Evolutionary conservation across 2,329 filamentous ascomycete species (phyloP).

Genomic region (Aspergillus pseudotamarii): DNA sequence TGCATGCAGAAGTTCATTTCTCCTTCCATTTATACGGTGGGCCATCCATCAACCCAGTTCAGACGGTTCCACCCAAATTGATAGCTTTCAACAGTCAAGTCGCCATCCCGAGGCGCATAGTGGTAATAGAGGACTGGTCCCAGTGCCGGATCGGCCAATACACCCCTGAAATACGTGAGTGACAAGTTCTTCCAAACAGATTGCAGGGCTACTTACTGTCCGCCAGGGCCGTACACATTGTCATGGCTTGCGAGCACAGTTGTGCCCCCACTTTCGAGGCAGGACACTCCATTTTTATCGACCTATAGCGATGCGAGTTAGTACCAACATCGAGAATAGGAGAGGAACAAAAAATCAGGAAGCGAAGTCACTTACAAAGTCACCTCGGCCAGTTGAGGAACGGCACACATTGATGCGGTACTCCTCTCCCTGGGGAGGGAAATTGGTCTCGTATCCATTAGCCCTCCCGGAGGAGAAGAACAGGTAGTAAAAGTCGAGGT

Average conservation of each 20-base stretch:
- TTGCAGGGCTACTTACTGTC: conserved; percentile 55
- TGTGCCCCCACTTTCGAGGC: conserved; percentile 61
- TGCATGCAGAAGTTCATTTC: neutral
- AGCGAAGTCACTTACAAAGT: conserved; percentile 49
- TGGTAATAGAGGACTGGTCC: conserved; percentile 66
- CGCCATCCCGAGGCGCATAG: conserved; percentile 58
- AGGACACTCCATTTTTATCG: conserved; percentile 58
- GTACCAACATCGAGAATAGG: neutral
- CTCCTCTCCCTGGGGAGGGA: conserved; percentile 59
- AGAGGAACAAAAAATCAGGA: neutral
- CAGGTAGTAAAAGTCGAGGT: conserved; percentile 63
- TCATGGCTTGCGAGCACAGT: conserved; percentile 63
- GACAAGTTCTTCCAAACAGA: neutral
- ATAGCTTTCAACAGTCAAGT: conserved; percentile 50
- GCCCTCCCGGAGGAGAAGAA: conserved; percentile 63
- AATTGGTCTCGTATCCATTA: conserved; percentile 58
- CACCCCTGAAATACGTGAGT: conserved; percentile 25
- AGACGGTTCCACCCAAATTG: conserved; percentile 54
- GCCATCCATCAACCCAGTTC: conserved; percentile 50
- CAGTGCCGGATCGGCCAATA: conserved; percentile 31
- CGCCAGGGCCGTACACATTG: conserved; percentile 66
- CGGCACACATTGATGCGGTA: conserved; percentile 69
- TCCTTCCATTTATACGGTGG: conserved; percentile 29
- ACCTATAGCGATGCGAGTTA: conserved; percentile 27
- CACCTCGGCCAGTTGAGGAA: conserved; percentile 53